Evolutionary conservation across 2,329 filamentous ascomycete genomes (phyloP).

Genomic region (Coniochaeta sp.): DNA sequence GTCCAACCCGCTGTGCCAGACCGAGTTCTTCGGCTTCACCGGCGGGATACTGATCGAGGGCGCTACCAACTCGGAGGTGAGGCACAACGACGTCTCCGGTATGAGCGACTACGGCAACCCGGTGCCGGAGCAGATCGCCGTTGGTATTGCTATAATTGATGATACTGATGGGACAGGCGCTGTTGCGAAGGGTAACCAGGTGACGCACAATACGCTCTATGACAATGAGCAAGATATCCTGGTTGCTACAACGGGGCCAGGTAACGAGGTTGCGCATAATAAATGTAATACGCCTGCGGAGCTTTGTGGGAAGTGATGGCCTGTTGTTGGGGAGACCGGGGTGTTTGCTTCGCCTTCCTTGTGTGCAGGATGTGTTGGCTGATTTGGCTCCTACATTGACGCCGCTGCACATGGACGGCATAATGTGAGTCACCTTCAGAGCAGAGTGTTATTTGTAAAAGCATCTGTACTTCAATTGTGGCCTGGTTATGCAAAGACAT

Average conservation of each 20-base stretch:
- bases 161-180: conserved; percentile 10
- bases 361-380: too few relatives aligned
- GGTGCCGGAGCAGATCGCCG: conserved; percentile 1
- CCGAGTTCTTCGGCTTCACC: conserved; percentile 8
- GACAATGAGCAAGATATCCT: conserved; percentile 21
- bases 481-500: too few relatives aligned
- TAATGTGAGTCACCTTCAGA: too few relatives aligned
- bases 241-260: conserved; percentile 10
- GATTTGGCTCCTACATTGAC: too few relatives aligned
- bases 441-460: too few relatives aligned
- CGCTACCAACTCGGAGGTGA: conserved; percentile 18
- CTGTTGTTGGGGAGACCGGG: too few relatives aligned
- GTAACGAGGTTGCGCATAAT: conserved; percentile 20
- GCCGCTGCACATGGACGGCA: too few relatives aligned
- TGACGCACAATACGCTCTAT: conserved; percentile 21
- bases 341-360: too few relatives aligned
- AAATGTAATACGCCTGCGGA: conserved; percentile 7
- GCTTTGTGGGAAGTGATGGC: neutral
- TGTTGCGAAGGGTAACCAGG: conserved; percentile 18
- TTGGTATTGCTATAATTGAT: conserved; percentile 18
- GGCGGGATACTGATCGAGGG: conserved; percentile 21
- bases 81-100: conserved; percentile 20
- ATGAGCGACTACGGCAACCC: conserved; percentile 11
- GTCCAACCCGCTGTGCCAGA: neutral
- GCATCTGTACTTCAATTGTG: too few relatives aligned